These are phyloP conservation scores for Pueraria montana DNA, from an alignment of 306 rosid species.

Conservation along the genomic window DNA sequence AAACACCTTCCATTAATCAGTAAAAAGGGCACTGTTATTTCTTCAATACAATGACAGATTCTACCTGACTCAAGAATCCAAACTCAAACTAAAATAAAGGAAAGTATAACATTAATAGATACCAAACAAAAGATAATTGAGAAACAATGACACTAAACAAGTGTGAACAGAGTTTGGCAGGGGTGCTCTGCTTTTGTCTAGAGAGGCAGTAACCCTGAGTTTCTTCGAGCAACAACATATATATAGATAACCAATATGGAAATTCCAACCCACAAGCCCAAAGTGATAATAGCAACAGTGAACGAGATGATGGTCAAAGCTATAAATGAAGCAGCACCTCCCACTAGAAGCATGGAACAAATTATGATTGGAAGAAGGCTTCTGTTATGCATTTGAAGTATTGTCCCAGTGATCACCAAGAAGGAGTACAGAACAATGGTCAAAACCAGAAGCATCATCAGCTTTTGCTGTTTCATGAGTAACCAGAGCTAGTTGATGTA, in stretches of 20 bases:
- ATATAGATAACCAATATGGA: background rate
- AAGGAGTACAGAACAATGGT: background rate
- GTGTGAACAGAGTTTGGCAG: background rate
- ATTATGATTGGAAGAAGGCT: background rate
- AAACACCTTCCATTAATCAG: no score
- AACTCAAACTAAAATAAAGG: no score
- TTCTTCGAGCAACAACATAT: background rate
- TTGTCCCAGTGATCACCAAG: background rate
- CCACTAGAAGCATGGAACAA: background rate
- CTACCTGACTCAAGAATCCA: no score
- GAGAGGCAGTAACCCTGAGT: background rate
- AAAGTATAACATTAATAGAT: no score
- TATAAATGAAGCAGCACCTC: constrained; percentile 1
- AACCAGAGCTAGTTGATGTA: background rate
- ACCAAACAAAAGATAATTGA: background rate
- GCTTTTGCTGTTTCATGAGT: background rate
- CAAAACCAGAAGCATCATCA: background rate
- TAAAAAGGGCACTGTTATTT: no score
- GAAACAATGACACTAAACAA: background rate
- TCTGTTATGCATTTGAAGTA: background rate
- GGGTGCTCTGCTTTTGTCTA: background rate
- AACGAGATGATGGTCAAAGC: constrained; percentile 1
- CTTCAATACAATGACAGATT: no score
- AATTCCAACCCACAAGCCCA: background rate
- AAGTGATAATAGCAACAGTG: constrained; percentile 27